Base-by-base conservation (phyloP, 1,139 yeast genomes). In the Diutina sp. region DNA sequence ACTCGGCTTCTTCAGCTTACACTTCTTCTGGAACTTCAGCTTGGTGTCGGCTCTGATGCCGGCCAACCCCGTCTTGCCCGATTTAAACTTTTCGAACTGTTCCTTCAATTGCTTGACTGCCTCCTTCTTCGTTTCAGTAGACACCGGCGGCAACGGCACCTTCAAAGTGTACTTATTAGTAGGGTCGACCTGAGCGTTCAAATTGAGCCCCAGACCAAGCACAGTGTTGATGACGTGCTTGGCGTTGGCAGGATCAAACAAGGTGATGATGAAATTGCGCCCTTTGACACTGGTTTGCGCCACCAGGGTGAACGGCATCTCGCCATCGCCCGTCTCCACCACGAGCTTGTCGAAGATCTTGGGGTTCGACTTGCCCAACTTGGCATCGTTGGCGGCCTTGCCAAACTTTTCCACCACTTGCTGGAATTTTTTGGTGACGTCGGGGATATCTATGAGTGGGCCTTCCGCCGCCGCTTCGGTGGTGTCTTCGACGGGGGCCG, bases 171-270 rank as follows among this genome's bases (percentile, higher is more conserved):
- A 95, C 55, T 83, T 83, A 65, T 86, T 87, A 56, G 80, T 72
- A 2, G 88, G 81, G 60, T 89, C 91, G 30, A 76, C 74, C 64
- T 86, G 90, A 0, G 97, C 96, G 59, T 86, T 89, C 73, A 91
- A 71, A 63, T 88, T 87, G 66, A 89, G 70, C 12, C 80, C 81
- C 0, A 91, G 76, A 1, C 80, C 85, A 59, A 90, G 68, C 48
- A 91, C 83, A 0, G 90, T 77, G 59, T 89, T 83, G 54, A 86
- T 77, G 32, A 91, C 80, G 60, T 80, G 77, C 64, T 88, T 87
- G 32, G 83, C 78, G 62, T 88, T 79, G 56, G 74, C 74, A 11
- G 96, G 95, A 64, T 90, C 97, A 68, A 85, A 91, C 1, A 90
- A 93, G 0, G 96, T 90, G 38, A 91, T 79, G 54, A 82, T 72